Evolutionary conservation across 768 basidiomycete species (phyloP).

Genomic region (Gymnopilus dilepis): DNA sequence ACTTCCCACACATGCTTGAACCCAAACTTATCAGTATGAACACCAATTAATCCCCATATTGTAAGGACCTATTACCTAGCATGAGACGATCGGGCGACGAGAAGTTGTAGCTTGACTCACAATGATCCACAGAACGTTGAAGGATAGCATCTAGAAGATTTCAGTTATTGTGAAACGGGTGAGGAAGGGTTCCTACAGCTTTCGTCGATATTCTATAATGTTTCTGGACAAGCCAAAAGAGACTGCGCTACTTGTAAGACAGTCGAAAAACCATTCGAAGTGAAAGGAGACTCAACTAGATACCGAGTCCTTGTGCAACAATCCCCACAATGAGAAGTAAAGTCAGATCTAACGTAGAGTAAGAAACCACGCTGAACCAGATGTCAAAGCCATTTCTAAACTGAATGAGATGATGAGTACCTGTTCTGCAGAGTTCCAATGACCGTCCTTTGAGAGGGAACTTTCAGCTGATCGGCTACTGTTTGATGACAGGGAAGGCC

Average conservation of each 20-base stretch:
- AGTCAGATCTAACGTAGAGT: slow-evolving; percentile 75
- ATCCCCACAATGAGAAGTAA: slow-evolving; percentile 71
- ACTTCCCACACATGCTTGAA: slow-evolving; percentile 88
- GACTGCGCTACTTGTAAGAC: slow-evolving; percentile 35
- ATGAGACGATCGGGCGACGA: background rate
- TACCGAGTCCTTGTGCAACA: slow-evolving; percentile 65
- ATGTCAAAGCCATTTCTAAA: slow-evolving; percentile 3
- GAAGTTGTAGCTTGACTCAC: slow-evolving; percentile 37
- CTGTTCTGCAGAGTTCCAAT: slow-evolving; percentile 75
- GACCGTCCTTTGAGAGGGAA: slow-evolving; percentile 55
- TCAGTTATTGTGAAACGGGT: background rate
- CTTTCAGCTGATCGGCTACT: background rate
- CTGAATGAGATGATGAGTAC: slow-evolving; percentile 34
- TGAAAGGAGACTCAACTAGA: slow-evolving; percentile 58
- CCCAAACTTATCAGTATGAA: slow-evolving; percentile 74
- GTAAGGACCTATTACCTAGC: slow-evolving; percentile 53
- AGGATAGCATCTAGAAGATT: slow-evolving; percentile 61
- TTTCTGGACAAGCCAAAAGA: slow-evolving; percentile 75
- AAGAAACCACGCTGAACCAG: slow-evolving; percentile 60
- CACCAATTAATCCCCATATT: slow-evolving; percentile 79
- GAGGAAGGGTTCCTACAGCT: slow-evolving; percentile 39
- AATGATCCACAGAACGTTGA: slow-evolving; percentile 76
- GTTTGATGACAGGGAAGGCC: slow-evolving; percentile 19
- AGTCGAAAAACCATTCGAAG: background rate
- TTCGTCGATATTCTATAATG: slow-evolving; percentile 68